Evolutionary conservation across 768 basidiomycete species (phyloP), one percentile per base, ranked within the genome.

Genomic region (Crassisporium funariophilum): DNA sequence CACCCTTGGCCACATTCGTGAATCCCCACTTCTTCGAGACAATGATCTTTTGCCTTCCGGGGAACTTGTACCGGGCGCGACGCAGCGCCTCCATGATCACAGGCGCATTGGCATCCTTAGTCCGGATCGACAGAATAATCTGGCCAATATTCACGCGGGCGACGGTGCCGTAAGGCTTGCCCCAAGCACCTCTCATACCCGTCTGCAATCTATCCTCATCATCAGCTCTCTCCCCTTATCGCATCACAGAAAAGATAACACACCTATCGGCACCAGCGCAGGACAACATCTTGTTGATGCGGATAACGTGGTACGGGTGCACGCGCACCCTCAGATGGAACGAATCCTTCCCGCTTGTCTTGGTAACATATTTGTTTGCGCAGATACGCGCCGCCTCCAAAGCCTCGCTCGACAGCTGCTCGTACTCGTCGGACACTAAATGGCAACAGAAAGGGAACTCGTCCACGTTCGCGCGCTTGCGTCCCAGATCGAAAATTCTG

Each of bases 201-300:
- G 92, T 93, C 67, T 93, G 91, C 49, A 95, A 82, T 63, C 91
- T 89, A 57, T n/a, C 20, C 23, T 31, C 43, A 37, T 40, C 38
- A 48, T 9, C 23, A 21, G 24, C 20, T 11, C 8, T 16, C 19
- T 11, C 29, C 20, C 36, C 39, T 20, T 11, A 34, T 25, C 25
- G 10, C 13, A 7, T 10, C n/a, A 16, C 25, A 23, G 36, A 21
- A 4, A n/a, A 16, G 41, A n/a, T 5, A 5, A 66, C 82, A 36
- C 50, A 88, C 91, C 91, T 79, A 92, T 99, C 97, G 61, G 97
- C 95, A 59, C 97, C 95, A 60, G 97, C 97, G 68, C 97, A 98
- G 49, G 87, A 90, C 80, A 98, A 89, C 91, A 97, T 98, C 86
- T 99, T 98, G 89, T 98, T 97, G 85, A 97, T 97, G 54, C 97